Evolutionary conservation across 176 grass and related monocot genomes (phyloP).

Genomic region (Triticum timopheevii): DNA sequence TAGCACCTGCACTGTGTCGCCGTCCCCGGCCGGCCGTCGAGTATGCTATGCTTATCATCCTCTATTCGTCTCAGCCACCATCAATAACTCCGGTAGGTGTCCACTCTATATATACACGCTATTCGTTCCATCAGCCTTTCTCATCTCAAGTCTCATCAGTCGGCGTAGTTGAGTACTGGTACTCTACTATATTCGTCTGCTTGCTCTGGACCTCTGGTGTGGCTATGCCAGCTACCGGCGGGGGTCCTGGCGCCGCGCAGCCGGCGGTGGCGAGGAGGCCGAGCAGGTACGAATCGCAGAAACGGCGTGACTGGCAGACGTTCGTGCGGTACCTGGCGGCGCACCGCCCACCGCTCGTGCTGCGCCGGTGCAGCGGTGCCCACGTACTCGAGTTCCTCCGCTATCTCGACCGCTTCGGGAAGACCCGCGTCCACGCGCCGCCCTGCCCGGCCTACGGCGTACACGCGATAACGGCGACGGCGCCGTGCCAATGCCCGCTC

Average conservation of each 20-base stretch:
- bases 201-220: too few species aligned
- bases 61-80: too few species aligned
- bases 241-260: not conserved
- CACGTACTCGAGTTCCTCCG: constrained; percentile 92
- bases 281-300: constrained; percentile 77
- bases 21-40: not conserved
- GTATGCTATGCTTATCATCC: not conserved
- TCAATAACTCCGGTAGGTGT: not conserved
- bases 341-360: constrained; percentile 61
- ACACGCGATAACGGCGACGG: not conserved
- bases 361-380: constrained; percentile 56
- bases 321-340: constrained; percentile 47
- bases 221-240: not conserved
- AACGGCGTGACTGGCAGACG: constrained; percentile 72
- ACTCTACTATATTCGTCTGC: too few species aligned
- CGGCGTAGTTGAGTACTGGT: too few species aligned
- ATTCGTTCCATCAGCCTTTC: not conserved
- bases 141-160: not conserved
- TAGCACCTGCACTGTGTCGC: not conserved
- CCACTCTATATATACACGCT: not conserved
- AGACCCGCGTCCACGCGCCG: constrained; percentile 67
- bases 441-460: constrained; percentile 65
- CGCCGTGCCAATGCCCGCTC: constrained; percentile 61
- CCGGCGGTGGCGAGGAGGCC: constrained; percentile 12
- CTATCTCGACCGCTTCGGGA: constrained; percentile 84